phyloP scores from a whole-genome alignment of 352 stramenopile genomes.

The Pythium aphanidermatum region DNA sequence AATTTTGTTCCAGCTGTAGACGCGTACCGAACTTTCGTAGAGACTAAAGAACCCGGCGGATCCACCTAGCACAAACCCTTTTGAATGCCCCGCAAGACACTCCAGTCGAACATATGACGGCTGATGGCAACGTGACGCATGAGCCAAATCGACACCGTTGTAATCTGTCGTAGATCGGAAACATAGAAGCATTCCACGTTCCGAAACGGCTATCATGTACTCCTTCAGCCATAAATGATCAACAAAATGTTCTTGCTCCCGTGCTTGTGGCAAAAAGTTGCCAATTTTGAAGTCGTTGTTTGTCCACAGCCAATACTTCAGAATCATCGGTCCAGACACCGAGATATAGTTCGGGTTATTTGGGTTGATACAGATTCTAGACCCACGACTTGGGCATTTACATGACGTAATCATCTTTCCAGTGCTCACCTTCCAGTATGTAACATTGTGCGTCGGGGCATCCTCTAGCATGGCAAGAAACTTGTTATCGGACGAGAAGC shows the following conservation, averaged over 20 bases:
- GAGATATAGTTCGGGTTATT: conserved; percentile 67
- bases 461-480: conserved; percentile 70
- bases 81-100: conserved; percentile 52
- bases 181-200: conserved; percentile 55
- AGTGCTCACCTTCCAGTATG: conserved; percentile 78
- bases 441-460: conserved; percentile 58
- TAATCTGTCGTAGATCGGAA: conserved; percentile 52
- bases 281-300: conserved; percentile 75
- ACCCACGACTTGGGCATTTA: conserved; percentile 61
- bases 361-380: conserved; percentile 64
- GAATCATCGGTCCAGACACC: conserved; percentile 63
- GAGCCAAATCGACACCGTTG: conserved; percentile 51
- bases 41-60: conserved; percentile 71
- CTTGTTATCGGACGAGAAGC: conserved; percentile 72
- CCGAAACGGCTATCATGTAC: conserved; percentile 65
- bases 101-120: conserved; percentile 66
- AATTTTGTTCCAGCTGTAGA: not conserved
- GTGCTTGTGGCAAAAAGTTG: conserved; percentile 64
- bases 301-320: conserved; percentile 76
- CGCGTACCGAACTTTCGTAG: conserved; percentile 59
- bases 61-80: conserved; percentile 70
- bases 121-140: conserved; percentile 59
- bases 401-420: conserved; percentile 63
- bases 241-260: conserved; percentile 80
- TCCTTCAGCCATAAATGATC: conserved; percentile 75